Evolutionary conservation across 2,329 filamentous ascomycete genomes (phyloP).

Genomic region (Stagonosporopsis tanaceti): DNA sequence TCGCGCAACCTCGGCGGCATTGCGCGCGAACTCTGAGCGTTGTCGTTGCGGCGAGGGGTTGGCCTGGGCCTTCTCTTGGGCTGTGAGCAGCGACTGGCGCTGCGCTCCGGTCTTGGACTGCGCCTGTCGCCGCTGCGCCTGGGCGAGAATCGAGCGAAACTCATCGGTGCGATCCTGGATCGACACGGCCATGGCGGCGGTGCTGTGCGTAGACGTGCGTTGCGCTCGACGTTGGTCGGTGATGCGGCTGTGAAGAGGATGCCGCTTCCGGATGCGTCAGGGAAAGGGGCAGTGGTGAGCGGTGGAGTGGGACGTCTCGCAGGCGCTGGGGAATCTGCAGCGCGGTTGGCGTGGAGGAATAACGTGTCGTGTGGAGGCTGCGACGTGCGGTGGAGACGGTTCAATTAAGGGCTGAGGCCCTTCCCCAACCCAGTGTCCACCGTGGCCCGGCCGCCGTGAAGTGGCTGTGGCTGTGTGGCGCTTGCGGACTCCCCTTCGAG

Average conservation of each 20-base stretch:
- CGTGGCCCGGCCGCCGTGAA: constrained; percentile 1
- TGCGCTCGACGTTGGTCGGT: background rate
- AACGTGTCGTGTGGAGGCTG: constrained; percentile 5
- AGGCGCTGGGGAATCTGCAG: background rate
- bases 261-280: constrained; percentile 12
- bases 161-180: constrained; percentile 97
- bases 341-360: background rate
- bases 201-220: constrained; percentile 5
- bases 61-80: constrained; percentile 67
- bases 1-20: constrained; percentile 88
- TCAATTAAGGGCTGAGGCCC: constrained; percentile 12
- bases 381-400: constrained; percentile 12
- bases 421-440: constrained; percentile 5
- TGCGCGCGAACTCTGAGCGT: constrained; percentile 90
- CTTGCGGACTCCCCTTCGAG: background rate
- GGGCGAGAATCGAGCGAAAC: constrained; percentile 88
- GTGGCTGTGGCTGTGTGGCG: constrained; percentile 5
- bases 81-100: constrained; percentile 79
- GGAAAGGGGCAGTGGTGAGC: constrained; percentile 17
- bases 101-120: constrained; percentile 79
- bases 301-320: background rate
- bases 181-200: constrained; percentile 65
- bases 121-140: constrained; percentile 82
- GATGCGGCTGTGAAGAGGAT: background rate
- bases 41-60: constrained; percentile 61